These are phyloP conservation scores for Colletotrichum sp. DNA, from an alignment of 2,329 filamentous ascomycete species.

Conservation along the genomic window DNA sequence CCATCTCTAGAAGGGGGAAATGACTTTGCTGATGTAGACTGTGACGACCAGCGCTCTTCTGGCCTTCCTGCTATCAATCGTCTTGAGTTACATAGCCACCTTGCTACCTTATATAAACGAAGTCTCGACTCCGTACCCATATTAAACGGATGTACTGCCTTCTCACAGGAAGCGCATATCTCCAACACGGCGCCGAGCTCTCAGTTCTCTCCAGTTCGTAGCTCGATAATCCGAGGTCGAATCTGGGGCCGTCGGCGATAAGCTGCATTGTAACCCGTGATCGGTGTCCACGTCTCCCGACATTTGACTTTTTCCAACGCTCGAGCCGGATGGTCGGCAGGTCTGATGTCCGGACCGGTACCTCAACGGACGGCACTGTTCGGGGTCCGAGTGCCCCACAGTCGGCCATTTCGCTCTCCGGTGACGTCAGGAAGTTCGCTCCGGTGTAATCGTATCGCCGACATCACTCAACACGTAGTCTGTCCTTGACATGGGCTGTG, in stretches of 20 bases:
- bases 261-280: background rate
- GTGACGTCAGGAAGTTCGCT: background rate
- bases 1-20: background rate
- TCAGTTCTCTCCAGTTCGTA: background rate
- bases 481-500: background rate
- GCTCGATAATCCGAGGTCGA: background rate
- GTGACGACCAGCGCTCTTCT: background rate
- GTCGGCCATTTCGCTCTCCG: background rate
- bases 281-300: background rate
- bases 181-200: background rate
- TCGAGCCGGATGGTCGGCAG: background rate
- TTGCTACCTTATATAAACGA: background rate
- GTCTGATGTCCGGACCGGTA: background rate
- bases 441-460: background rate
- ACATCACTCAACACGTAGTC: background rate
- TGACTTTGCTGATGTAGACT: background rate
- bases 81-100: background rate
- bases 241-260: background rate
- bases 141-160: no score
- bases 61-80: background rate
- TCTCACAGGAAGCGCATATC: background rate
- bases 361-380: background rate
- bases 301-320: fast-evolving
- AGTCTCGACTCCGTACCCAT: fast-evolving
- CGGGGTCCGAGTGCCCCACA: background rate